Evolutionary conservation across 2,329 filamentous ascomycete genomes (phyloP), one percentile per base, ranked within the genome.

Genomic region (Fusarium nematophilum): DNA sequence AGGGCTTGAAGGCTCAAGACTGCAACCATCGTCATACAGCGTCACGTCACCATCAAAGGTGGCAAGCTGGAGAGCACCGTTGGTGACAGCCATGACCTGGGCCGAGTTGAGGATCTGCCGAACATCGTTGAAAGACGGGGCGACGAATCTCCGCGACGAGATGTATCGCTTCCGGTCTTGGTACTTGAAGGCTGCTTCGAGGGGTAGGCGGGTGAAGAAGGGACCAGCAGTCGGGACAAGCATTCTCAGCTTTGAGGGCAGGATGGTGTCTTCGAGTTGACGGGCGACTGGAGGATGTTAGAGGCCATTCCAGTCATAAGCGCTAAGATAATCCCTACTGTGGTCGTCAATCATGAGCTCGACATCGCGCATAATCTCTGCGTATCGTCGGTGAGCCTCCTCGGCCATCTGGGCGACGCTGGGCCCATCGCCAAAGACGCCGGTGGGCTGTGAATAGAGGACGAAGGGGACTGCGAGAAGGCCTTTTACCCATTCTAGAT

Each of bases 21-120:
- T 91, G 68, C 92, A 84, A 10, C 95, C 95, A 70, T 99, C 91
- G 53, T 93, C 90, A 74, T 99, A 99, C 17, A 99, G 83, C 1
- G 95, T 99, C 44, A 99, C 93, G 76, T 99, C 95, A 76, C 95
- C 95, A 75, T 99, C 95, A 73, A 99, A 99, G 0, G 95, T 99
- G 48, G 96, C 89, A 4, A 99, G 84, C 66, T 95, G 88, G 8
- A 97, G 83, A 5, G 86, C 84, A 17, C 90, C 89, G 18, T 86
- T 86, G 13, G 92, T 90, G n/a, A 98, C 86, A 31, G 92, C 92
- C 88, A 97, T 93, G 57, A 94, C 83, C 76, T 99, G 95, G 14
- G 95, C 93, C 31, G 95, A 95, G 78, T 99, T 99, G 66, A 99
- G 86, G 45, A 96, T 90, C 18, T 97, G 83, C 3, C 95, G 88